phyloP scores from a whole-genome alignment of 1,284 basidiomycete genomes.

The Trametes polyzona region DNA sequence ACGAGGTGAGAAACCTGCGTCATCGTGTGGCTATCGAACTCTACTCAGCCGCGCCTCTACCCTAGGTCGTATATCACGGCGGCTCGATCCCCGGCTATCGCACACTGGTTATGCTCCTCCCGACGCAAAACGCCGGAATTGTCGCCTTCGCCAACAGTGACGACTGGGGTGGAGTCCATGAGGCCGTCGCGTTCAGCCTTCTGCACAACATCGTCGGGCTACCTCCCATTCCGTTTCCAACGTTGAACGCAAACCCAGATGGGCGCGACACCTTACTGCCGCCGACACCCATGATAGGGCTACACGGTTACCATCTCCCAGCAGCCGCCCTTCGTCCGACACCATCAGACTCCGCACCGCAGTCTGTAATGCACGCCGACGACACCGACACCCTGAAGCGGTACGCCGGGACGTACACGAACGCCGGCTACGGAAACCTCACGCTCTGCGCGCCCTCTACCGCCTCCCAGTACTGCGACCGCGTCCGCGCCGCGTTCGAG shows the following conservation, averaged over 20 bases:
- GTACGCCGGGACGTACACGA: constrained; percentile 38
- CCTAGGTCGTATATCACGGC: constrained; percentile 28
- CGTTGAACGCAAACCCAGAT: too few species aligned
- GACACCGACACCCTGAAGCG: constrained; percentile 15
- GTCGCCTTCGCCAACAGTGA: constrained; percentile 46
- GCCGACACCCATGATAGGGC: too few species aligned
- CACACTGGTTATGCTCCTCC: constrained; percentile 38
- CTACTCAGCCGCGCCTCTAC: neutral
- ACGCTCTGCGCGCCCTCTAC: constrained; percentile 38
- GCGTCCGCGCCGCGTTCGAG: constrained; percentile 32
- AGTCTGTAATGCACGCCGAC: too few species aligned
- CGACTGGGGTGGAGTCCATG: constrained; percentile 34
- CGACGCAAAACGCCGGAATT: constrained; percentile 42
- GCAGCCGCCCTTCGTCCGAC: too few species aligned
- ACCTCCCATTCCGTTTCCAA: neutral
- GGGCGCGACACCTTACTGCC: too few species aligned
- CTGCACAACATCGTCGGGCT: constrained; percentile 24
- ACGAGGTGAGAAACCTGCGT: constrained; percentile 26
- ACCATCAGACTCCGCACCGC: too few species aligned
- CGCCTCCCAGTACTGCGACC: constrained; percentile 31
- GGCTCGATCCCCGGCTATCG: constrained; percentile 39
- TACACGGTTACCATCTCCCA: too few species aligned
- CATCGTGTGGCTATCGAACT: neutral
- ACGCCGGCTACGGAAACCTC: constrained; percentile 40
- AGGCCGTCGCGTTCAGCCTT: constrained; percentile 29